Conservation (phyloP, 1,139 yeast species). For the Yamadazyma pseudoaaseri region DNA sequence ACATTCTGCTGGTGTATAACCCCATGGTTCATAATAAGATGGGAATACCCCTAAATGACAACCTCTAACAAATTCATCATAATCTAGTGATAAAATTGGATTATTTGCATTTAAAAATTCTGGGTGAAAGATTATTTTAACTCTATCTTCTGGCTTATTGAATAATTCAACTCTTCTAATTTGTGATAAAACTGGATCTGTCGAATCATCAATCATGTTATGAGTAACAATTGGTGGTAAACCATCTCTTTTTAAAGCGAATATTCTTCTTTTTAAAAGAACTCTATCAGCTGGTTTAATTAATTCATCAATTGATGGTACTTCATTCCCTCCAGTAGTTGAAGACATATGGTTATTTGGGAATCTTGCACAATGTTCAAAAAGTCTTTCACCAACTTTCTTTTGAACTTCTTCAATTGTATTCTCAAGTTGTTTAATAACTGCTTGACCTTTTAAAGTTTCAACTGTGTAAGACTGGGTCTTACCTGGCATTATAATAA, state of each 20-base stretch:
- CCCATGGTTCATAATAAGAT: constrained; percentile 99
- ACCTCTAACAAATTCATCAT: constrained; percentile 97
- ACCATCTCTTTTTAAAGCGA: constrained; percentile 84
- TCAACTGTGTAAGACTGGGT: constrained; percentile 94
- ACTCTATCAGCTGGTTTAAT: constrained; percentile 89
- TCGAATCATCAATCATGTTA: constrained; percentile 90
- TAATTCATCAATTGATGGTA: constrained; percentile 71
- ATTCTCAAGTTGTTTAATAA: constrained; percentile 83
- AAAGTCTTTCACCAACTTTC: constrained; percentile 81
- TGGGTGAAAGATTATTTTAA: constrained; percentile 95
- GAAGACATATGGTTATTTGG: constrained; percentile 60
- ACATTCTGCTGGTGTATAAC: constrained; percentile 98
- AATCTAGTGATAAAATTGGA: constrained; percentile 89
- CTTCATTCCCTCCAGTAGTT: constrained; percentile 52
- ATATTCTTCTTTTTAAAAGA: constrained; percentile 84
- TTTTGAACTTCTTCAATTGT: constrained; percentile 88
- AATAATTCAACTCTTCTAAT: constrained; percentile 89
- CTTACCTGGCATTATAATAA: constrained; percentile 96
- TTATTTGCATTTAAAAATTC: constrained; percentile 94
- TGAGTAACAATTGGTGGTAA: constrained; percentile 98
- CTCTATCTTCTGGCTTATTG: constrained; percentile 87
- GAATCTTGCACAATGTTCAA: constrained; percentile 87
- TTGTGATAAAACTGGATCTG: constrained; percentile 88
- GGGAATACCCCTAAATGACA: constrained; percentile 99
- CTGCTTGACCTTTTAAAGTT: constrained; percentile 95